These are phyloP conservation scores for Thraustotheca clavata DNA, from an alignment of 352 stramenopile genomes.

Conservation along the genomic window DNA sequence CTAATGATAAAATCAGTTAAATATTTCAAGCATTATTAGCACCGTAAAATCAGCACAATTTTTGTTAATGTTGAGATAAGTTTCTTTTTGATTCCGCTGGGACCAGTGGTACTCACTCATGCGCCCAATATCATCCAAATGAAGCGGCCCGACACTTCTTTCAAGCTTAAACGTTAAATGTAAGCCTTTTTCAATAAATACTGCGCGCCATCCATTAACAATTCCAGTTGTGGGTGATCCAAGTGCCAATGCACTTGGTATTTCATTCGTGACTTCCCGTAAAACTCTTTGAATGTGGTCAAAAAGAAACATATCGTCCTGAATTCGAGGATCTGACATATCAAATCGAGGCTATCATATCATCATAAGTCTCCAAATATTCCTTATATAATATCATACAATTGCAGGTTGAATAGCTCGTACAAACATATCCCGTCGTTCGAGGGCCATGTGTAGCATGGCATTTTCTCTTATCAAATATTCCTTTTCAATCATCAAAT, in stretches of 20 bases:
- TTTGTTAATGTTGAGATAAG: not conserved
- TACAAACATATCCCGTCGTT: not conserved
- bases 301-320: conserved; percentile 1
- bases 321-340: not conserved
- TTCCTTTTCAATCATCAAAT: not conserved
- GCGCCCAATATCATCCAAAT: not conserved
- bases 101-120: conserved; percentile 9
- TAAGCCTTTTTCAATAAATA: not conserved
- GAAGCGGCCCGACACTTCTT: not conserved
- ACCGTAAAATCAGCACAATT: conserved; percentile 1
- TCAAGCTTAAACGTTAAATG: conserved; percentile 1
- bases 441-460: not conserved
- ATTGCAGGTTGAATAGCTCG: not conserved
- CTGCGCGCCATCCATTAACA: not conserved
- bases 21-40: not conserved
- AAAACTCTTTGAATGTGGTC: not conserved
- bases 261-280: not conserved
- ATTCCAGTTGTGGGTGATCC: not conserved
- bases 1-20: not conserved
- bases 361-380: not conserved
- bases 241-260: not conserved
- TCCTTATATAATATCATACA: not conserved
- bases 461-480: not conserved
- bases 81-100: not conserved
- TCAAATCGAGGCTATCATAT: not conserved